Evolutionary conservation across 768 basidiomycete species (phyloP), one percentile per base, ranked within the genome.

Genomic region (Auricularia heimuer): DNA sequence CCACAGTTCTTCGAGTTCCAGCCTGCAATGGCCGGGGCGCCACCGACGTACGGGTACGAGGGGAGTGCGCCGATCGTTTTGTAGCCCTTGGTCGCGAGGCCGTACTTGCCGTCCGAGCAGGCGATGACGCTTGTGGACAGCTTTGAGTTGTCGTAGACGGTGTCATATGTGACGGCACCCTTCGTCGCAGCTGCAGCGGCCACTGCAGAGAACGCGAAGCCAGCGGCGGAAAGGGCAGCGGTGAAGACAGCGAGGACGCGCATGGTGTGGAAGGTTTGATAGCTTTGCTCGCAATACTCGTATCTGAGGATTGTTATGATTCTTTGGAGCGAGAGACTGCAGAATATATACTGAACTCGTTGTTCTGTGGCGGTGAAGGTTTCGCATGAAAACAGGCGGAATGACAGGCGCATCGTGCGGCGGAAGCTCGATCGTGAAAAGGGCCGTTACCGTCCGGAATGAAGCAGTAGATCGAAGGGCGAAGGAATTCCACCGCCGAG

Each of bases 91-190:
- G 67, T 69, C 65, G 72, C 62, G 8, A 80, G 70, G 33, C 80
- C 79, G 65, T 79, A 71, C 11, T 67, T 0, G 1, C 79, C 79
- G 62, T 73, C 66, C 12, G 80, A 80, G 68, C 79, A 80, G 2
- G 78, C 73, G 16, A 79, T 74, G 0, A 64, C 54, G 63, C 61
- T 11, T 58, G 79, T 73, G 54, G 73, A 69, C 58, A 71, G 71
- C 62, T 1, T 1, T 3, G 36, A 33, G 60, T 74, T 69, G 68
- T 77, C 79, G 65, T 80, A 80, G 8, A 64, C 72, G 29, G 37
- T 58, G 70, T 81, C 80, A 51, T 73, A 80, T 8, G 78, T 68
- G 54, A 80, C 74, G 3, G 75, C 71, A 54, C 70, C 68, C 37
- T 61, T 4, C 3, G 66, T 66, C 29, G 29, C 29, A 29, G 29